These are phyloP conservation scores for Bisporella sp. DNA, from an alignment of 2,329 filamentous ascomycete species.

Conservation along the genomic window DNA sequence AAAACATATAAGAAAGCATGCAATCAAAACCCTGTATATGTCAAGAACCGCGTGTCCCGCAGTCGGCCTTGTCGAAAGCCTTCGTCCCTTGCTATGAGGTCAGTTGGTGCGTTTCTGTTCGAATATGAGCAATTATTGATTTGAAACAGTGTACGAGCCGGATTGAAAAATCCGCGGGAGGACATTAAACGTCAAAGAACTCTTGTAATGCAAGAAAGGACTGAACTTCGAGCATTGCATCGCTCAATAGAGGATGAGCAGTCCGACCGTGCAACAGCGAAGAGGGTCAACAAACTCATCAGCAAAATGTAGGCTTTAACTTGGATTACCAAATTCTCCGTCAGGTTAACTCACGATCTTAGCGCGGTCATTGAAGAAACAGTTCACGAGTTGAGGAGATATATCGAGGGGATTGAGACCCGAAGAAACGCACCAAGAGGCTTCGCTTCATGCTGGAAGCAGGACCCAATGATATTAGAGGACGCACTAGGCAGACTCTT, in stretches of 20 bases:
- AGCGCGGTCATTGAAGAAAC: background rate
- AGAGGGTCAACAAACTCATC: background rate
- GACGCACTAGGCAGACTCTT: constrained; percentile 1
- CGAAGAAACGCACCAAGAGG: background rate
- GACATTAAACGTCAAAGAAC: background rate
- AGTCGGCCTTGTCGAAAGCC: background rate
- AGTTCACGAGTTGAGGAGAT: background rate
- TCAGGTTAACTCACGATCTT: background rate
- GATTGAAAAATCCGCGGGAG: background rate
- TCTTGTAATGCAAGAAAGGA: background rate
- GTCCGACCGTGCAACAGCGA: background rate
- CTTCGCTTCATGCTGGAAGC: constrained; percentile 4
- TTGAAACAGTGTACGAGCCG: background rate
- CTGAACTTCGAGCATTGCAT: background rate
- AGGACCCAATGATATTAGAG: constrained; percentile 4
- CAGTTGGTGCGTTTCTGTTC: background rate
- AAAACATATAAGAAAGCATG: constrained; percentile 2
- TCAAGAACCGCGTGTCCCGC: background rate
- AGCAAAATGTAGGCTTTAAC: background rate
- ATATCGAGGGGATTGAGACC: background rate
- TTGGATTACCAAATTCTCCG: background rate
- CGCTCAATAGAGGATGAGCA: background rate
- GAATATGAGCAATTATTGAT: background rate
- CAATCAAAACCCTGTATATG: background rate
- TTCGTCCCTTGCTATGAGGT: background rate